These are phyloP conservation scores for Chytridium lagenaria DNA, from an alignment of 371 early-diverging fungal species.

Conservation along the genomic window DNA sequence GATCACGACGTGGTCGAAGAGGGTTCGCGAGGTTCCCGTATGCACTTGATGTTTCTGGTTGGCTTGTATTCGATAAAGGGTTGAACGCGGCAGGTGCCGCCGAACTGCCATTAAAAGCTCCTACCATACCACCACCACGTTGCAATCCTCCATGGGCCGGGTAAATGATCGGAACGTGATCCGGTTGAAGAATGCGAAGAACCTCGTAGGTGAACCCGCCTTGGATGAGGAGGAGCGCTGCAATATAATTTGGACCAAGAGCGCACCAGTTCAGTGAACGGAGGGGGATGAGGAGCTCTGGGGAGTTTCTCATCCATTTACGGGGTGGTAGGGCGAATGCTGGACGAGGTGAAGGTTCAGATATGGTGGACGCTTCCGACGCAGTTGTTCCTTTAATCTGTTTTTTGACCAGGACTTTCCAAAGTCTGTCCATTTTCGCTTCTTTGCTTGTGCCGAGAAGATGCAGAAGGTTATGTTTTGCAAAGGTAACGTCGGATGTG, in stretches of 20 bases:
- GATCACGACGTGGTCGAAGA: neutral
- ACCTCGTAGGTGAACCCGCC: constrained; percentile 3
- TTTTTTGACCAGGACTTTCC: neutral
- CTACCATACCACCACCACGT: neutral
- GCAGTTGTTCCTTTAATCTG: neutral
- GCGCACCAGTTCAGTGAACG: neutral
- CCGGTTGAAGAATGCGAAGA: neutral
- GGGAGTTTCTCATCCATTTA: neutral
- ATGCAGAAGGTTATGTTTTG: neutral
- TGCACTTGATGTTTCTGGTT: too few relatives aligned
- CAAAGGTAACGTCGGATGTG: neutral
- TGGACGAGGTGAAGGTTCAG: neutral
- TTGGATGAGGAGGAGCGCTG: neutral
- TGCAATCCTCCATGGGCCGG: neutral
- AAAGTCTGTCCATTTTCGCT: neutral
- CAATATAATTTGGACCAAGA: neutral
- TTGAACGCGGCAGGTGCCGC: too few relatives aligned
- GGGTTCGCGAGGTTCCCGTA: neutral
- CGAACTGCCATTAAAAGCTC: too few relatives aligned
- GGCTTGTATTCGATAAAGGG: too few relatives aligned
- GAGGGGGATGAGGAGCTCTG: neutral
- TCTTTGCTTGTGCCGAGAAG: neutral
- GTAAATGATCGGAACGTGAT: neutral
- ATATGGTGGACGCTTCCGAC: neutral
- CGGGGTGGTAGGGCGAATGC: neutral